Base-by-base conservation (phyloP, 208 protist genomes). In the Leishmania aethiopica region DNA sequence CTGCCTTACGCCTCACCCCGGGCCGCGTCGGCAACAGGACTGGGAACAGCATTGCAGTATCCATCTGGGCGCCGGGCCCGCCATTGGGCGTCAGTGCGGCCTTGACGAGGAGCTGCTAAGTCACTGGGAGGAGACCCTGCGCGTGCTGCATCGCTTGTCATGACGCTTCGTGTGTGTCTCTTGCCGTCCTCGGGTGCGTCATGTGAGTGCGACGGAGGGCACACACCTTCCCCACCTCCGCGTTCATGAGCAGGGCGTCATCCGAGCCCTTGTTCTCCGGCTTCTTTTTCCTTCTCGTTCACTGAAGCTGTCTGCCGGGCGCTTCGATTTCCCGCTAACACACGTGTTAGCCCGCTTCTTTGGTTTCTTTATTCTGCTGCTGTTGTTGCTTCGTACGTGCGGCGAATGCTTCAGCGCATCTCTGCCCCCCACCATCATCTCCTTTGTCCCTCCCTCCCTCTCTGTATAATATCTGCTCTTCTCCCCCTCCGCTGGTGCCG, bases 1-100 rank as follows among this genome's bases (percentile, higher is more conserved):
- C 5, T 84, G 79, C n/a, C 59, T 92, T 37, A 91, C 84, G n/a
- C 42, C 74, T 1, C 80, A 85, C n/a, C 19, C 76, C 0, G 77
- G 80, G 22, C 8, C 11, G 10, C 79, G 86, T 37, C 32, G 78
- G 28, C 64, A 71, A 45, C 77, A 85, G n/a, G 80, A 83, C 75
- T 80, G 79, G 55, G 53, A 70, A 60, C 84, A 81, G 47, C 81
- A 75, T n/a, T 42, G 60, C 13, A 55, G 45, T 22, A 57, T n/a
- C 2, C 47, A 74, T 0, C 47, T 89, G 10, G 78, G 78, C 22
- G 84, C 75, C 11, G 89, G 87, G 3, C 83, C 81, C 8, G 79
- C 79, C 22, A 60, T 91, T 1, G 89, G 84, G 0, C 80, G 83
- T 8, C 84, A 84, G 75, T 83, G 80, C 69, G 88, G 88, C 10